Evolutionary conservation across 495 filamentous ascomycete genomes (phyloP).

Genomic region (Lasiosphaeris hirsuta): DNA sequence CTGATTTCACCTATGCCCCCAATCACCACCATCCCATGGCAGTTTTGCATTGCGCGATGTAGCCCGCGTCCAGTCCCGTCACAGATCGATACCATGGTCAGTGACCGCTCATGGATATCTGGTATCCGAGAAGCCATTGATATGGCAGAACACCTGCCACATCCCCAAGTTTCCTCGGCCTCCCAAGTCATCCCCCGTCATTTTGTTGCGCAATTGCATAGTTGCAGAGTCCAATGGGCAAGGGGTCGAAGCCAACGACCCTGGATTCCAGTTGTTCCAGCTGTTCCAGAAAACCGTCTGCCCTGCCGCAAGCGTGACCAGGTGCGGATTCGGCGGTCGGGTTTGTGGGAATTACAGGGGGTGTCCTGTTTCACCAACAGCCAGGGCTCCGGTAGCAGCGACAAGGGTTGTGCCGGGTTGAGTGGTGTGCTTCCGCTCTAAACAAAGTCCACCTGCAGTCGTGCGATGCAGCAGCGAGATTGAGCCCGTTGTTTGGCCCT

Average conservation of each 20-base stretch:
- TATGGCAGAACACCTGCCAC: background rate
- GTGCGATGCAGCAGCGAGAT: conserved; percentile 16
- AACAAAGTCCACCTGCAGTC: conserved; percentile 14
- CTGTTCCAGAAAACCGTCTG: conserved; percentile 35
- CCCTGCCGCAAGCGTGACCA: conserved; percentile 31
- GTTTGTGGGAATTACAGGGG: conserved; percentile 35
- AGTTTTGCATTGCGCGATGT: conserved; percentile 9
- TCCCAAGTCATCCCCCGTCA: background rate
- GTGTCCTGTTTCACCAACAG: conserved; percentile 38
- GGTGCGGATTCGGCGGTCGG: conserved; percentile 24
- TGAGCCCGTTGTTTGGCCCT: conserved; percentile 11
- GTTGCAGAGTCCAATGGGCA: conserved; percentile 12
- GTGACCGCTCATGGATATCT: background rate
- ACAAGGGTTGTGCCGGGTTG: conserved; percentile 32
- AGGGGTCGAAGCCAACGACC: conserved; percentile 14
- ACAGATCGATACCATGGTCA: background rate
- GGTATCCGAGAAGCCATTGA: background rate
- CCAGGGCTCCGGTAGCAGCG: conserved; percentile 33
- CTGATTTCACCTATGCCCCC: background rate
- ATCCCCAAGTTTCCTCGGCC: background rate
- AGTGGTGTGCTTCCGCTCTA: conserved; percentile 26
- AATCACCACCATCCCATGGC: background rate
- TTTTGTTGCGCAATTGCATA: conserved; percentile 15
- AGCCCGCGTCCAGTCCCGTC: background rate
- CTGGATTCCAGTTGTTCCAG: conserved; percentile 23